Conservation (phyloP, 495 filamentous ascomycete genomes). For the Aspergillus ostianus region DNA sequence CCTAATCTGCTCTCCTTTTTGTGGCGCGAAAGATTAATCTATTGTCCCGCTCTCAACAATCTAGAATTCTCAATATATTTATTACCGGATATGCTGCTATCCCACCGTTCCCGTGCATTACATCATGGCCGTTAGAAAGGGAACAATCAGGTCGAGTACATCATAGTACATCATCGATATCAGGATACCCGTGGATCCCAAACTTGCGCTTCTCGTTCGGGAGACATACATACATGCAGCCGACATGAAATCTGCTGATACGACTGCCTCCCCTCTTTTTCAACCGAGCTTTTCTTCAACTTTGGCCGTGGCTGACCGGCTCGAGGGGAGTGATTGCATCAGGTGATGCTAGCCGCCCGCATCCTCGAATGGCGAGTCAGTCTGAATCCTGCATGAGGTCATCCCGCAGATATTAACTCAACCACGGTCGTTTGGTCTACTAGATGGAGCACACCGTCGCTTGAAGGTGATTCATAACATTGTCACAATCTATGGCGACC, state of each 20-base stretch:
- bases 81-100: neutral
- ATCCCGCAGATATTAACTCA: neutral
- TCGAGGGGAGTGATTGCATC: neutral
- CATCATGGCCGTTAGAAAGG: slow-evolving; percentile 7
- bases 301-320: neutral
- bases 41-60: too few relatives aligned
- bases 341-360: neutral
- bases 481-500: neutral
- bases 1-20: too few relatives aligned
- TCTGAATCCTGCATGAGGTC: neutral
- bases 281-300: too few relatives aligned
- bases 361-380: neutral
- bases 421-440: neutral
- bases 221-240: neutral
- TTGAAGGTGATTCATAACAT: too few relatives aligned
- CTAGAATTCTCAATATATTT: neutral
- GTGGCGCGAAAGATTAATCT: too few relatives aligned
- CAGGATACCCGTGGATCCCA: slow-evolving; percentile 5
- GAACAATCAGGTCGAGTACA: slow-evolving; percentile 9
- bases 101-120: neutral
- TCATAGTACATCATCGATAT: slow-evolving; percentile 17
- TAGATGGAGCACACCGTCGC: neutral
- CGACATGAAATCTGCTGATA: neutral
- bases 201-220: neutral
- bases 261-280: neutral